phyloP scores from a whole-genome alignment of 148 eudicot species.

The Limonium bicolor region DNA sequence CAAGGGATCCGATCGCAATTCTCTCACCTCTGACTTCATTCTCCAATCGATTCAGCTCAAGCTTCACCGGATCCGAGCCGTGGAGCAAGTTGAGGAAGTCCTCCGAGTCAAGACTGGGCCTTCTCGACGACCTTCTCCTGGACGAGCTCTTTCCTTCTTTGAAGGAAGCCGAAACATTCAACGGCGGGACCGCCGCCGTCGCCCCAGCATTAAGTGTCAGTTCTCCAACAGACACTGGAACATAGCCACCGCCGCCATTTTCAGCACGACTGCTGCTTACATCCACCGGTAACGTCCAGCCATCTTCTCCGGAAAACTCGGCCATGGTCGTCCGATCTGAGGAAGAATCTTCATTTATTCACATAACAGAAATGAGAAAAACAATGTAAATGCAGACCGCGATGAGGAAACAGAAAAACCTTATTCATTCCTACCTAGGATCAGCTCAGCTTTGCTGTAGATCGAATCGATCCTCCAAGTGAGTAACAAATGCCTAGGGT shows the following conservation, averaged over 20 bases:
- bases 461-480: slow-evolving; percentile 1
- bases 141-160: slow-evolving; percentile 41
- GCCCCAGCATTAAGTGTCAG: slow-evolving; percentile 2
- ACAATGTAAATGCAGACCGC: neutral
- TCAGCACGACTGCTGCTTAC: slow-evolving; percentile 1
- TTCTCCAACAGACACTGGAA: neutral
- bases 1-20: slow-evolving; percentile 20
- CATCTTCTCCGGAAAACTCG: slow-evolving; percentile 7
- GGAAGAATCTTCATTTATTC: neutral
- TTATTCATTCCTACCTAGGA: neutral
- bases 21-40: slow-evolving; percentile 85
- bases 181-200: slow-evolving; percentile 6
- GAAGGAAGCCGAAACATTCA: slow-evolving; percentile 46
- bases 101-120: slow-evolving; percentile 80
- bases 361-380: slow-evolving; percentile 1
- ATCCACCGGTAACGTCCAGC: neutral
- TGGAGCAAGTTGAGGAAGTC: slow-evolving; percentile 75
- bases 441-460: slow-evolving; percentile 5
- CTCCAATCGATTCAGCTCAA: slow-evolving; percentile 89
- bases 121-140: slow-evolving; percentile 37
- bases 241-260: slow-evolving; percentile 1
- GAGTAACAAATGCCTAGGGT: neutral
- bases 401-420: neutral
- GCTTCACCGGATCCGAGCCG: slow-evolving; percentile 97
- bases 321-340: slow-evolving; percentile 8